These are phyloP conservation scores for Tetrahymena elliotti DNA, from an alignment of 73 alveolate genomes.

Conservation along the genomic window DNA sequence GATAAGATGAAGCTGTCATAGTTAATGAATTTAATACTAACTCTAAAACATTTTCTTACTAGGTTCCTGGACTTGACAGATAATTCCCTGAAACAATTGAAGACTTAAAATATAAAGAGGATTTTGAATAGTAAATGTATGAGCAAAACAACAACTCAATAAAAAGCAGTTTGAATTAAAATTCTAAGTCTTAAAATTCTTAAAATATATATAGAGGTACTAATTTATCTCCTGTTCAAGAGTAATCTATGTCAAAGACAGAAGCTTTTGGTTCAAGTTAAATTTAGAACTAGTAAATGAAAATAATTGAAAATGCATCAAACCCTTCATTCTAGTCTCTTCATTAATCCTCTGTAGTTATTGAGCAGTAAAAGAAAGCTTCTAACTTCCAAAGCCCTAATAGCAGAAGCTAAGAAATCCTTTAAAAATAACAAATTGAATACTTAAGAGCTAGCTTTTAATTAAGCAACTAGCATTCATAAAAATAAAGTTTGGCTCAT, in stretches of 20 bases:
- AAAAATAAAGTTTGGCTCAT: not conserved
- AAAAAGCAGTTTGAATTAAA: not conserved
- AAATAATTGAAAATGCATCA: not conserved
- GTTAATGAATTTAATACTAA: not conserved
- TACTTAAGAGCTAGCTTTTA: not conserved
- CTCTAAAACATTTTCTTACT: not conserved
- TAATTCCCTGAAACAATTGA: not conserved
- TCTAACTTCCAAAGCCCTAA: not conserved
- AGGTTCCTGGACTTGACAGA: not conserved
- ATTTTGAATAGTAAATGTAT: not conserved
- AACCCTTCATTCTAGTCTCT: not conserved
- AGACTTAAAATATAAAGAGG: not conserved
- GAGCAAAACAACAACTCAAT: not conserved
- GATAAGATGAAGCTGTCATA: not conserved
- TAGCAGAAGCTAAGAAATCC: not conserved
- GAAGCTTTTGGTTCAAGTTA: not conserved
- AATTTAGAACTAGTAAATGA: not conserved
- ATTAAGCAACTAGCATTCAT: not conserved
- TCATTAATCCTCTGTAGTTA: not conserved
- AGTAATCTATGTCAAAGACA: not conserved
- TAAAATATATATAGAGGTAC: not conserved
- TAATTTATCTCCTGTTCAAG: not conserved
- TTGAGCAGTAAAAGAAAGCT: not conserved
- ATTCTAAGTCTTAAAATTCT: not conserved
- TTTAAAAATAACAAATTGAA: not conserved